phyloP scores from a whole-genome alignment of 345 rosid species.

The Mangifera indica region DNA sequence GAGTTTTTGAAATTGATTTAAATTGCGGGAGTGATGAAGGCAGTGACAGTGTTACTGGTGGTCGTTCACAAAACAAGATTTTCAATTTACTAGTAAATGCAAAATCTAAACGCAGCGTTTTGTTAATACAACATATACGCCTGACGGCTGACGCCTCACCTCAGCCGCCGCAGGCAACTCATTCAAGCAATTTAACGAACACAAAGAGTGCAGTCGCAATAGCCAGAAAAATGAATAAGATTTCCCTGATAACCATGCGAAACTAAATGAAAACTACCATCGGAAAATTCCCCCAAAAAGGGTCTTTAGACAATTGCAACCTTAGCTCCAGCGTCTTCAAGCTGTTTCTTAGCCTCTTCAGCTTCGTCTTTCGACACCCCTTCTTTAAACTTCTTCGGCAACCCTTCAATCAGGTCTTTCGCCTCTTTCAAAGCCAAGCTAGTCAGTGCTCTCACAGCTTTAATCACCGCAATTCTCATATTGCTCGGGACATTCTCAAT shows the following conservation, averaged over 20 bases:
- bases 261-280: neutral
- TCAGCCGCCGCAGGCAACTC: neutral
- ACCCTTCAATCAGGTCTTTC: conserved; percentile 75
- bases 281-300: neutral
- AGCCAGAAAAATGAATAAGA: no score
- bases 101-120: neutral
- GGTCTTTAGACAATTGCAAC: conserved; percentile 45
- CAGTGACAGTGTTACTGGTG: no score
- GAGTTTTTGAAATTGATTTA: no score
- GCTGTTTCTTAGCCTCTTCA: conserved; percentile 80
- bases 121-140: no score
- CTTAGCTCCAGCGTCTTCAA: conserved; percentile 86
- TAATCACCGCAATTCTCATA: conserved; percentile 75
- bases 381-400: conserved; percentile 87
- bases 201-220: neutral
- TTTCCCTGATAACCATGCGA: neutral
- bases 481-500: conserved; percentile 76
- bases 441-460: conserved; percentile 73
- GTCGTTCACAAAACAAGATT: no score
- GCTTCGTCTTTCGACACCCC: conserved; percentile 79
- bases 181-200: conserved; percentile 12
- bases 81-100: no score
- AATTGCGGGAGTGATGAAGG: no score
- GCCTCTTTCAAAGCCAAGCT: conserved; percentile 89
- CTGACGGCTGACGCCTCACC: no score